Base-by-base conservation (phyloP, 1,284 basidiomycete species). In the Irpex sp. region DNA sequence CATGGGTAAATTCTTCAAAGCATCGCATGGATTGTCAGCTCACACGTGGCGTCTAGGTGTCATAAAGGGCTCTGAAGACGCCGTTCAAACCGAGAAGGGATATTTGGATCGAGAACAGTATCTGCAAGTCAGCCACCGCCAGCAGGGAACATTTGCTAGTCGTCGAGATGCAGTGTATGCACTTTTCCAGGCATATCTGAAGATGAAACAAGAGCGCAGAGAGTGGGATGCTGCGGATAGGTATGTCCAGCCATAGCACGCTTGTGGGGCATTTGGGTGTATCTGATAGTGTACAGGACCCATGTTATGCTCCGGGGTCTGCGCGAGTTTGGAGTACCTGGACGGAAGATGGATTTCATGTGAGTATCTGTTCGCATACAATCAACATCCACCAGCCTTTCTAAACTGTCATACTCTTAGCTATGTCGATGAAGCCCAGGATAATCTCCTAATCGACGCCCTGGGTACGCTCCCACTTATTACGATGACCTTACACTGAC, bases 391-490 rank as follows among this genome's bases (percentile, higher is more conserved):
- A 3, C 21, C 3, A 26, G 3, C 21, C 48, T 21, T 47, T 13
- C 55, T 34, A 54, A 15, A 13, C 26, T 61, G 19, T 38, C 19
- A 47, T 17, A 13, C 7, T 36, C 4, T 6, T 59, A 89, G 89
- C 15, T 91, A 89, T 70, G 79, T 91, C 0, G 90, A 92, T 62
- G 89, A 92, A 73, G 85, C 81, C 0, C 89, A 92, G 69, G 90
- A 92, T 65, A 88, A 89, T 65, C 74, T 91, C 0, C 73, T 92
- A 13, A 82, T 91, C 36, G 91, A 92, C 70, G 79, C 84, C 0
- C 76, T 84, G 5, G 71, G 89, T 90, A 69, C 31, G 81, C 71
- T 9, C 1, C 26, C 34, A 4, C 57, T 6, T 47, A 19, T 3
- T 11, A 5, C 15, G 19, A 17, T 5, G 11, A 55, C 17, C 13